Conservation (phyloP, 1,284 basidiomycete genomes). For the Vanrija sp. region DNA sequence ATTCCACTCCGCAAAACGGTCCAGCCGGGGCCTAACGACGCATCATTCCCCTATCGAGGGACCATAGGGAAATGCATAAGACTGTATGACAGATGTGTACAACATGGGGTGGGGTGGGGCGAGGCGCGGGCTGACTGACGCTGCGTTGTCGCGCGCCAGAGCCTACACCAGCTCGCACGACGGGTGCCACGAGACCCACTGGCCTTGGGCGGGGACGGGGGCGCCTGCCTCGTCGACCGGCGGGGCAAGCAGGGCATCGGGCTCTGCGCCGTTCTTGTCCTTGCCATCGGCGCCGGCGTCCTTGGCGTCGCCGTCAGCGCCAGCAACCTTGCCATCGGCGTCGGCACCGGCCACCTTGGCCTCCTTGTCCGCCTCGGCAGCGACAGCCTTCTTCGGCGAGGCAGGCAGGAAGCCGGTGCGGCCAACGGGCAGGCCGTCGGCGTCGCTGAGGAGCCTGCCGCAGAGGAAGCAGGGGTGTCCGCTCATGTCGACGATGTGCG, state of each 20-base stretch:
- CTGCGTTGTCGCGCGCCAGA: no score
- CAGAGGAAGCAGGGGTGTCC: slow-evolving; percentile 11
- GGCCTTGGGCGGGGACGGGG: slow-evolving; percentile 2
- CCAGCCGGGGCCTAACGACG: no score
- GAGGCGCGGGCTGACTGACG: no score
- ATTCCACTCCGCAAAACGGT: no score
- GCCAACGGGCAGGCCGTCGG: slow-evolving; percentile 12
- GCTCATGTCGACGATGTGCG: not conserved
- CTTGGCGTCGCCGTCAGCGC: no score
- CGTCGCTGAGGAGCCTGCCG: slow-evolving; percentile 4
- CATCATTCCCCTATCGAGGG: no score
- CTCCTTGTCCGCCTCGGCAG: not conserved
- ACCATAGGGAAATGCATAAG: no score
- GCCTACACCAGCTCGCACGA: slow-evolving; percentile 1
- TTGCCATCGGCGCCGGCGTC: no score
- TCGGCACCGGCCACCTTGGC: not conserved
- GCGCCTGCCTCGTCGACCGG: not conserved
- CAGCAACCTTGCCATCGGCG: not conserved
- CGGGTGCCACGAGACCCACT: slow-evolving; percentile 14
- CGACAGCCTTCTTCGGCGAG: not conserved
- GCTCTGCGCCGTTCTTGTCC: no score
- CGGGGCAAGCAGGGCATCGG: no score
- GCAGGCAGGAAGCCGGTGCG: slow-evolving; percentile 4
- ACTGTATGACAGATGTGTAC: not conserved
- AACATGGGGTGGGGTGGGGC: not conserved